phyloP scores from a whole-genome alignment of 148 eudicot genomes.

The Vaccinium vitisidaea region DNA sequence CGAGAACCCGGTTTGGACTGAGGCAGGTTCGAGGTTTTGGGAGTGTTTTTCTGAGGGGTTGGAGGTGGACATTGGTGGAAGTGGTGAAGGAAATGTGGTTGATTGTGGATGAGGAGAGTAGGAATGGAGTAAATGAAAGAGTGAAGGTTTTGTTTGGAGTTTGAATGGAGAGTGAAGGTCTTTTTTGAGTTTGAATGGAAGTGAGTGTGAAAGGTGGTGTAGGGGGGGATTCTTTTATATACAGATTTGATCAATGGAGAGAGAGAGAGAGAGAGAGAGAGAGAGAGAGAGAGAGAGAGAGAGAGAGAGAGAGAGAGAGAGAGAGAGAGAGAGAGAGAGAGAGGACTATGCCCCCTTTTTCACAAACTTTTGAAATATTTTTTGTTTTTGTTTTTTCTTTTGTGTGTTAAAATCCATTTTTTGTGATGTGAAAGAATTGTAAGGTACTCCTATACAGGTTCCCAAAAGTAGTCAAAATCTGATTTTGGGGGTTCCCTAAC shows the following conservation, averaged over 20 bases:
- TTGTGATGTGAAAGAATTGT: background rate
- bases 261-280: slow-evolving; percentile 27
- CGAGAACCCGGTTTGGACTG: slow-evolving; percentile 42
- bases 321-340: slow-evolving; percentile 25
- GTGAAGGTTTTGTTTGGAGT: slow-evolving; percentile 13
- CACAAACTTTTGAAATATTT: slow-evolving; percentile 29
- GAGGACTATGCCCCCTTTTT: slow-evolving; percentile 25
- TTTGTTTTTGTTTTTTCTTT: background rate
- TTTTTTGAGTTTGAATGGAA: background rate
- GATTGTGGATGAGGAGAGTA: background rate
- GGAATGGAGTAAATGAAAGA: background rate
- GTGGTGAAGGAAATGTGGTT: slow-evolving; percentile 10
- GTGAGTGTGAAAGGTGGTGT: slow-evolving; percentile 11
- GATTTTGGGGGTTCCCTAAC: slow-evolving; percentile 20
- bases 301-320: slow-evolving; percentile 22
- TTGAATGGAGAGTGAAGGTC: slow-evolving; percentile 2
- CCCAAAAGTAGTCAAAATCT: slow-evolving; percentile 17
- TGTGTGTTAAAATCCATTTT: background rate
- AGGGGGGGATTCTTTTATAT: slow-evolving; percentile 21
- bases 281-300: slow-evolving; percentile 26
- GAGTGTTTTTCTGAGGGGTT: slow-evolving; percentile 33
- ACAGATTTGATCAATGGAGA: slow-evolving; percentile 18
- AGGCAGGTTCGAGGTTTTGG: slow-evolving; percentile 32
- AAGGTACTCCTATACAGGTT: slow-evolving; percentile 20
- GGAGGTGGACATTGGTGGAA: slow-evolving; percentile 37